Evolutionary conservation across 768 basidiomycete species (phyloP), one percentile per base, ranked within the genome.

Genomic region (Leccinum longicurvipes): DNA sequence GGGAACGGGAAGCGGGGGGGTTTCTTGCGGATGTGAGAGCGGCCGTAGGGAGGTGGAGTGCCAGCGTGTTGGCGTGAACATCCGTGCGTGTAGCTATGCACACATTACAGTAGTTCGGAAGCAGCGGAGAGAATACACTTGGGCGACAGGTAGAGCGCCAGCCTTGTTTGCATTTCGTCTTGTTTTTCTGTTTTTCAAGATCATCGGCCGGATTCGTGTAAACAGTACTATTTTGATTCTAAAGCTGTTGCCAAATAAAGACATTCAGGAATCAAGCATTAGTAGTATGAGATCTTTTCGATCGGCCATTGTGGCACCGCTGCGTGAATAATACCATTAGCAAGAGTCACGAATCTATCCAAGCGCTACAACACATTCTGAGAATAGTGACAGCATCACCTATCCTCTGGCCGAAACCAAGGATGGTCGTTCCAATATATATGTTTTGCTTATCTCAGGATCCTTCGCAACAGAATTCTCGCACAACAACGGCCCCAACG

Each of bases 11-110:
- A 95, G 79, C 84, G 82, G 45, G 79, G 63, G 31, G 87, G 82
- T 53, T 82, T 80, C 73, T 86, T 85, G 84, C 85, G 84, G 67
- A 94, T 81, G 74, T 93, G 93, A 9, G 93, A 82, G 11, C 89
- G 82, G 51, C 91, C 91, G 65, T 93, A 93, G 0, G 89, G 90
- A 91, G 42, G 77, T 82, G 2, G 90, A 91, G 48, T 85, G 76
- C 50, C 48, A 56, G 23, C 83, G 80, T 1, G 36, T 36, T 36
- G 36, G 36, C 4, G 36, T 36, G 36, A 10, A 36, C n/a, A 2
- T 36, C n/a, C n/a, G 36, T 36, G 17, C 36, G 36, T n/a, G 9
- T 36, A 2, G n/a, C 4, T 36, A 63, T 63, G 53, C 67, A 73
- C 1, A 36, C 12, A 31, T 31, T n/a, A n/a, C n/a, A n/a, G 12